Percentiles rank a stretch among this genome's conserved stretches.
Conservation (phyloP, 306 rosid genomes). For the Casuarina cunninghamiana region DNA sequence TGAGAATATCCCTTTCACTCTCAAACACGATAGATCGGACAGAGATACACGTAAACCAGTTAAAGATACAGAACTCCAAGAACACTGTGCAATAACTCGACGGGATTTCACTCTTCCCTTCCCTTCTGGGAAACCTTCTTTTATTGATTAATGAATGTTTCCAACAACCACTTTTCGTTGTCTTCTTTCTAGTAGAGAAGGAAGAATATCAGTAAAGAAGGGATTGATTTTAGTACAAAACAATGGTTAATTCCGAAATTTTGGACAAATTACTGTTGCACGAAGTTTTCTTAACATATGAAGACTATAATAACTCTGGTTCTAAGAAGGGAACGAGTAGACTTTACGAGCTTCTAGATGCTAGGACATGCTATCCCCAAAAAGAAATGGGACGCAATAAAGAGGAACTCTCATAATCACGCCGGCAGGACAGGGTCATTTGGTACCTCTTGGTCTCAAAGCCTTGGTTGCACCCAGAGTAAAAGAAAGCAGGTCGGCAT, state of each 20-base stretch:
- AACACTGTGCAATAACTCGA: not conserved
- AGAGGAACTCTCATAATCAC: slow-evolving; percentile 6
- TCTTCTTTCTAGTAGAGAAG: not conserved
- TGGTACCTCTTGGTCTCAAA: no score
- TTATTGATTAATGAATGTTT: slow-evolving; percentile 2
- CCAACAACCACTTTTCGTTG: not conserved
- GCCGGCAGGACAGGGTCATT: no score
- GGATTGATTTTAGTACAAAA: not conserved
- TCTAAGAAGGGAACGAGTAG: not conserved
- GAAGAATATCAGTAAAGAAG: not conserved
- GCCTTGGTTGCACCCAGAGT: no score
- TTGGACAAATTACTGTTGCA: not conserved
- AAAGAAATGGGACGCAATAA: slow-evolving; percentile 9
- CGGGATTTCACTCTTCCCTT: not conserved
- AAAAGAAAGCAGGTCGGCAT: no score
- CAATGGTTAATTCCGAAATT: not conserved
- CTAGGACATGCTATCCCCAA: slow-evolving; percentile 23
- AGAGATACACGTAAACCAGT: not conserved
- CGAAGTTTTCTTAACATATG: not conserved
- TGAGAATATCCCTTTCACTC: not conserved
- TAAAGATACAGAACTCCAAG: not conserved
- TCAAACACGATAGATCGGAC: not conserved
- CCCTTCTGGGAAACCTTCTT: not conserved
- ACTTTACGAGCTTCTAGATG: slow-evolving; percentile 4
- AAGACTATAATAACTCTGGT: not conserved